Percentiles rank a stretch among this genome's conserved stretches.
These are phyloP conservation scores for Escallonia herrerae DNA, from an alignment of 129 eudicot genomes.

Conservation along the genomic window DNA sequence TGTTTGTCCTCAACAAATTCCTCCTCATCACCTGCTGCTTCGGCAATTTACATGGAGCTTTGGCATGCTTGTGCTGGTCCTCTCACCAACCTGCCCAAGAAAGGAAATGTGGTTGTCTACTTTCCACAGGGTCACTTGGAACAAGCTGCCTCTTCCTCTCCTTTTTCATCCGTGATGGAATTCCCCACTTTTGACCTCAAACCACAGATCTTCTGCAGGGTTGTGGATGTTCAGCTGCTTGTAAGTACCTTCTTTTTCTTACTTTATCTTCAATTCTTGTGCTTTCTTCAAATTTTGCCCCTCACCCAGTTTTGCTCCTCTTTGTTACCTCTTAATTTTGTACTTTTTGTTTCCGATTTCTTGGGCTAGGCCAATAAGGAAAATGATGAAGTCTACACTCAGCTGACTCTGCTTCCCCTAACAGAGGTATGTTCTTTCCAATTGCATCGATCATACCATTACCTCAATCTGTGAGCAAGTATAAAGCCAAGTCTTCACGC, in stretches of 20 bases:
- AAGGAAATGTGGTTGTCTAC: conserved; percentile 67
- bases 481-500: not conserved
- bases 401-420: not conserved
- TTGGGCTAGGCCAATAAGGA: not conserved
- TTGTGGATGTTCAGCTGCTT: conserved; percentile 73
- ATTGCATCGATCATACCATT: not conserved
- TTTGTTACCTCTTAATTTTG: not conserved
- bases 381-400: not conserved
- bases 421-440: not conserved
- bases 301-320: not conserved
- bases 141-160: conserved; percentile 55
- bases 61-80: conserved; percentile 99
- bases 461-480: not conserved
- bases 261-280: not conserved
- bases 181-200: conserved; percentile 64
- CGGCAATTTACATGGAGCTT: conserved; percentile 56
- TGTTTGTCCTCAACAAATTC: conserved; percentile 36
- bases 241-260: conserved; percentile 32
- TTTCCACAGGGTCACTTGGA: conserved; percentile 49
- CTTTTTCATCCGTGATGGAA: conserved; percentile 49
- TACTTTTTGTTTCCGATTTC: not conserved
- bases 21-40: conserved; percentile 17
- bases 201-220: conserved; percentile 81
- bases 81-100: conserved; percentile 59
- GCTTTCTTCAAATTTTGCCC: not conserved